These are phyloP conservation scores for Rhizophagus sp. DNA, from an alignment of 192 early-diverging fungal genomes.

Conservation along the genomic window DNA sequence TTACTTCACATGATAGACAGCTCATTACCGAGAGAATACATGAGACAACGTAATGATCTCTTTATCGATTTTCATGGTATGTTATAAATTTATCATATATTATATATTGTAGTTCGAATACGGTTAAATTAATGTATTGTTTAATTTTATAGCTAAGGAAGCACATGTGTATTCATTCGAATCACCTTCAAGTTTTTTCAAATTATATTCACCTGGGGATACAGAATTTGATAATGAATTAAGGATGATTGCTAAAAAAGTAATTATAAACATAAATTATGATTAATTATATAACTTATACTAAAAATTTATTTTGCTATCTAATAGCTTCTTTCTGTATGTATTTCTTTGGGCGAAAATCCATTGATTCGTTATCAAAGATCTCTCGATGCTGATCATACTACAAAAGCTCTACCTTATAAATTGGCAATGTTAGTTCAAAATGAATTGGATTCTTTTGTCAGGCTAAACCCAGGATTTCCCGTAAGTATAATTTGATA, in stretches of 20 bases:
- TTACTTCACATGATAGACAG: slow-evolving; percentile 61
- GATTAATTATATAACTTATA: background rate
- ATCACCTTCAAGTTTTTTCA: slow-evolving; percentile 61
- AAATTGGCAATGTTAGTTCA: slow-evolving; percentile 82
- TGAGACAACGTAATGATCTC: slow-evolving; percentile 73
- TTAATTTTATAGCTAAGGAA: slow-evolving; percentile 51
- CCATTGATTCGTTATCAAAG: slow-evolving; percentile 92
- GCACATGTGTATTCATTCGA: slow-evolving; percentile 74
- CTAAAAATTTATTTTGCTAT: background rate
- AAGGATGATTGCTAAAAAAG: slow-evolving; percentile 56
- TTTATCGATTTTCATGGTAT: slow-evolving; percentile 83
- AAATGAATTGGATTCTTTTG: slow-evolving; percentile 79
- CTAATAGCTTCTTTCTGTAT: slow-evolving; percentile 78
- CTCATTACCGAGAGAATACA: slow-evolving; percentile 54
- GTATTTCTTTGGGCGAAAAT: slow-evolving; percentile 85
- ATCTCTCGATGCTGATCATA: slow-evolving; percentile 69
- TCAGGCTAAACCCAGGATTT: slow-evolving; percentile 64
- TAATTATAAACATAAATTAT: slow-evolving; percentile 25
- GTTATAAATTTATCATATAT: background rate
- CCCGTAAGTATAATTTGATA: slow-evolving; percentile 46
- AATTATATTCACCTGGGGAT: slow-evolving; percentile 62
- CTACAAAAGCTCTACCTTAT: slow-evolving; percentile 67
- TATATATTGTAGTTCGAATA: no score
- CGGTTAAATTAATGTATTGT: background rate
- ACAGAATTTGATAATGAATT: slow-evolving; percentile 44